phyloP scores from a whole-genome alignment of 352 stramenopile genomes.

The Globisporangium mamillatum region DNA sequence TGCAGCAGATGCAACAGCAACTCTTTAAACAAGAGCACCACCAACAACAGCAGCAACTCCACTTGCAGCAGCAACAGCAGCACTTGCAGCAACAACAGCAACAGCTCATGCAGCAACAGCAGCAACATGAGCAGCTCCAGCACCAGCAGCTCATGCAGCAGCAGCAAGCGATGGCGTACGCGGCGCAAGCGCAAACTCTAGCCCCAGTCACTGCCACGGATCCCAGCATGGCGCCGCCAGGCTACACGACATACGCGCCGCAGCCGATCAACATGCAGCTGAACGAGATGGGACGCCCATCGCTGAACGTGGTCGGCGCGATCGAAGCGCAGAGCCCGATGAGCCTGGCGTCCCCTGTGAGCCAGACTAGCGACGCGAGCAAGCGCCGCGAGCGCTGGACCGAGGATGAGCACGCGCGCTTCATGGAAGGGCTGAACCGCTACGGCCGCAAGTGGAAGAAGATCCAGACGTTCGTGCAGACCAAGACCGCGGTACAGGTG shows the following conservation, averaged over 20 bases:
- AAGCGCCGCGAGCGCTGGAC: constrained; percentile 83
- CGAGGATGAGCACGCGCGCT: constrained; percentile 75
- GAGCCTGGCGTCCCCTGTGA: constrained; percentile 48
- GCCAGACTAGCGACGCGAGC: constrained; percentile 56
- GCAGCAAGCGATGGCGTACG: constrained; percentile 6
- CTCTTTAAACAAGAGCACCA: constrained; percentile 4
- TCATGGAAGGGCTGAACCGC: constrained; percentile 84
- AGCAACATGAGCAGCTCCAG: constrained; percentile 9
- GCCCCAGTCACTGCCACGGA: neutral
- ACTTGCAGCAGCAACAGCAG: neutral
- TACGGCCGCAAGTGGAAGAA: constrained; percentile 89
- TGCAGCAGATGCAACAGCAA: neutral
- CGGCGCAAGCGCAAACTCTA: constrained; percentile 5
- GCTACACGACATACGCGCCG: constrained; percentile 29
- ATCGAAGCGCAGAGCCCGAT: constrained; percentile 21
- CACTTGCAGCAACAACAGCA: neutral
- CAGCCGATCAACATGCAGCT: constrained; percentile 15
- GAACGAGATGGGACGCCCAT: constrained; percentile 11
- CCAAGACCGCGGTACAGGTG: constrained; percentile 83
- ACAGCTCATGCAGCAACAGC: neutral
- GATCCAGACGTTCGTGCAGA: constrained; percentile 84
- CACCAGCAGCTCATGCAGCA: constrained; percentile 7
- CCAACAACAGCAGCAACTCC: constrained; percentile 1
- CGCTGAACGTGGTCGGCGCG: constrained; percentile 12
- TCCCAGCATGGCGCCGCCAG: constrained; percentile 8